Base-by-base conservation (phyloP, 208 protist genomes). In the Crithidia acanthocephali region DNA sequence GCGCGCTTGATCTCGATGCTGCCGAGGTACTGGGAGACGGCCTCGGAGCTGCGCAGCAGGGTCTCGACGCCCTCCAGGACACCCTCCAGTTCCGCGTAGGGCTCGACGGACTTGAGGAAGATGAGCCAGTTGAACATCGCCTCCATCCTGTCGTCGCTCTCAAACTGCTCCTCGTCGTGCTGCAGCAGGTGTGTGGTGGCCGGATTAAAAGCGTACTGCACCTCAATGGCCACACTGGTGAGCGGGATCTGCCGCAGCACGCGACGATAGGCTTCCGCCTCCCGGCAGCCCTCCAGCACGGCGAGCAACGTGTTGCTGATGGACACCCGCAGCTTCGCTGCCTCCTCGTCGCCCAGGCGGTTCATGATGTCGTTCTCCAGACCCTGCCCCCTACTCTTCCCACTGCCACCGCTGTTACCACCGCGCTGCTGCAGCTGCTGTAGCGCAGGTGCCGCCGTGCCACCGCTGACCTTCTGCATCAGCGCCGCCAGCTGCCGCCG, bases 101-200 rank as follows among this genome's bases (percentile, higher is more conserved):
- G 84, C 30, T 73, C 68, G 1, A 90, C 74, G 0, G 70, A 80
- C n/a, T 74, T 61, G 13, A 95, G 50, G 57, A 87, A 93, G 47
- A 93, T 90, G 30, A 93, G 71, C 82, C 89, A 90, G 74, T 96
- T 92, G 70, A 93, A 93, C n/a, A 87, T 68, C 47, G 87, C 69
- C 56, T 81, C 85, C 8, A 81, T 64, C 28, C 57, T 32, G 53
- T 74, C 65, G 67, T 93, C 76, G 69, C 81, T 52, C 59, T 88
- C 86, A 40, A 84, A 64, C 52, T 68, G 23, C 25, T 85, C 76
- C 44, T 75, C 61, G 51, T 85, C 60, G 48, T 78, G 66, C 58
- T 86, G 80, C 18, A 69, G 15, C 48, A 80, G 60, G 72, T 76
- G 76, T 40, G 84, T 45, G 23, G 63, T 62, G 15, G 82, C 62